Evolutionary conservation across 352 stramenopile species (phyloP), one percentile per base, ranked within the genome.

Genomic region (Globisporangium nodosum): DNA sequence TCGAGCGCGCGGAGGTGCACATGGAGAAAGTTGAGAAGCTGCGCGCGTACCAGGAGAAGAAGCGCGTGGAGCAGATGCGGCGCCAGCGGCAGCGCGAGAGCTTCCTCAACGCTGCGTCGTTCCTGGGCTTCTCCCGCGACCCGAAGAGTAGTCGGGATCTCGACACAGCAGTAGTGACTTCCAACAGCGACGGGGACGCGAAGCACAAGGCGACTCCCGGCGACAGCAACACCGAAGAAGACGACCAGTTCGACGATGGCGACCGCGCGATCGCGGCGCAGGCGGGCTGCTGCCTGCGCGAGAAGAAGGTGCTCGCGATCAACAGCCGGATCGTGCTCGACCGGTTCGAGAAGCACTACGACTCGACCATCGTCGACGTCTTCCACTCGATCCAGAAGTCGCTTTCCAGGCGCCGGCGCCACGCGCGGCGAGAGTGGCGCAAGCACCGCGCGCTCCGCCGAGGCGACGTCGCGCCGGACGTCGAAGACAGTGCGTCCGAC

Each of bases 1-100:
- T 89, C 0, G 79, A 74, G 9, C 65, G 79, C 24, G 76, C 79
- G 0, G 61, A 75, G 40, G 61, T 49, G 37, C 76, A 89, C 55
- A 74, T 89, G 66, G 73, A 84, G 37, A 82, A 81, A 24, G 65
- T 87, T 0, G 70, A 82, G 31, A 89, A 86, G 62, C 66, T 87
- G 1, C 53, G 55, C 15, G 74, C 69, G 15, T 89, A 80, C 52
- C 64, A 69, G 0, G 66, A 77, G 37, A 87, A 87, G 54, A 81
- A 83, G 52, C 61, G 61, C 3, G 55, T 70, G 2, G 76, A 85
- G 30, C 52, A 46, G 0, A 33, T 75, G 24, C 71, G 65, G 0
- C 47, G 68, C 18, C 49, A 77, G 21, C 65, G 56, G 2, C 60
- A 69, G 48, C 70, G 70, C 33, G 60, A 61, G 40, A 82, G 73